Base-by-base conservation (phyloP, 805 yeast genomes). In the Pichia nanzhaoensis region DNA sequence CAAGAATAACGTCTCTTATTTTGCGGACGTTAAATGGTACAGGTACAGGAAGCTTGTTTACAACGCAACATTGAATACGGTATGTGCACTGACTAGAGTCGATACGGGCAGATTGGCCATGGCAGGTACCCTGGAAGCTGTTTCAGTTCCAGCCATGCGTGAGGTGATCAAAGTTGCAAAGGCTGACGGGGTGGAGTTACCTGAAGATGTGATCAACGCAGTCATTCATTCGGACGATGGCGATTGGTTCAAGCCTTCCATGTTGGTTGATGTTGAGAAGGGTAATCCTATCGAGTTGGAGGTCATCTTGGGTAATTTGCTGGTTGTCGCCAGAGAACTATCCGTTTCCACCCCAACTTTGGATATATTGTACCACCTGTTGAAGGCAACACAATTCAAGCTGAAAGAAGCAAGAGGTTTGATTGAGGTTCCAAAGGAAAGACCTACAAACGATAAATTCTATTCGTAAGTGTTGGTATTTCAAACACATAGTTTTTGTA, bases 201-300 rank as follows among this genome's bases (percentile, higher is more conserved):
- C 78, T 1, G 70, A 61, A 20, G 74, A 64, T n/a, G 60, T 71
- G 18, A 75, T 75, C 48, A 67, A 75, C 22, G 49, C 56, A 39
- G 74, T 78, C 68, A 59, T 78, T 32, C 79, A 77, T 51, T 69
- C 77, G 18, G 84, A 81, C 55, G 83, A 72, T 46, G 78, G 77
- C 10, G 68, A 66, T 31, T 75, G 72, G 63, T 84, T 75, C 58
- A 70, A 72, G 42, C 91, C 91, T 2, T 82, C 89, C 4, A 84
- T 84, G 91, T 65, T 74, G 49, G 83, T 82, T 10, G 93, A 84
- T 56, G 71, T 73, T 18, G 65, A 75, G 41, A 80, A 82, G 51
- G 77, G 80, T 21, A 80, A 83, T 56, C 78, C 79, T 39, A 74
- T 84, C 52, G 95, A 86, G 60, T 61, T 80, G 24, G 89, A 84